Conservation (phyloP, 805 yeast genomes). For the Suhomyces prunicola region DNA sequence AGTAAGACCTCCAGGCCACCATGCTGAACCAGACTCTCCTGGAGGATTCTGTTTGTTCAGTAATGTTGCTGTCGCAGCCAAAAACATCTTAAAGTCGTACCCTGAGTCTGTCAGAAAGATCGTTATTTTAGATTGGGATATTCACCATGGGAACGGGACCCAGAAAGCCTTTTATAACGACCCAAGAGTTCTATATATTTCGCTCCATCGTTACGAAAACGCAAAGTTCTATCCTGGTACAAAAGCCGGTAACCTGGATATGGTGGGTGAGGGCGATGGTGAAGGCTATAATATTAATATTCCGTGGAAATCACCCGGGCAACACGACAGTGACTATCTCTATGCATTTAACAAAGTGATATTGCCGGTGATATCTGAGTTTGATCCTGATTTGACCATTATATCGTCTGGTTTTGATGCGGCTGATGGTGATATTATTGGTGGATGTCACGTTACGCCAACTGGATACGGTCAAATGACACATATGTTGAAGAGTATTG, state of each 20-base stretch:
- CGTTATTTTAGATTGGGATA: conserved; percentile 93
- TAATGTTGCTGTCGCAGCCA: conserved; percentile 96
- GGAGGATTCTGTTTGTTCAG: conserved; percentile 97
- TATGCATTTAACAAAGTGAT: conserved; percentile 85
- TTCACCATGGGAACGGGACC: conserved; percentile 98
- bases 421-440: conserved; percentile 96
- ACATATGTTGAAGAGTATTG: conserved; percentile 80
- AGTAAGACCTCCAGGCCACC: conserved; percentile 99
- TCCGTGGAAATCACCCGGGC: conserved; percentile 91
- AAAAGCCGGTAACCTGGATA: conserved; percentile 73
- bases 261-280: conserved; percentile 83
- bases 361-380: conserved; percentile 86
- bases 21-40: conserved; percentile 95
- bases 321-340: conserved; percentile 93
- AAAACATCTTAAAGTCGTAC: conserved; percentile 71
- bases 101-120: conserved; percentile 87
- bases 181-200: conserved; percentile 85
- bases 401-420: conserved; percentile 97
- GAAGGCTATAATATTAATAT: conserved; percentile 85
- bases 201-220: conserved; percentile 88
- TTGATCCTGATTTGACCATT: conserved; percentile 87
- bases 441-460: conserved; percentile 94
- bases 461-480: conserved; percentile 97
- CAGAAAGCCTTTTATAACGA: conserved; percentile 88
- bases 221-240: conserved; percentile 96